Evolutionary conservation across 176 grass and related monocot genomes (phyloP).

Genomic region (Raddia distichophylla): DNA sequence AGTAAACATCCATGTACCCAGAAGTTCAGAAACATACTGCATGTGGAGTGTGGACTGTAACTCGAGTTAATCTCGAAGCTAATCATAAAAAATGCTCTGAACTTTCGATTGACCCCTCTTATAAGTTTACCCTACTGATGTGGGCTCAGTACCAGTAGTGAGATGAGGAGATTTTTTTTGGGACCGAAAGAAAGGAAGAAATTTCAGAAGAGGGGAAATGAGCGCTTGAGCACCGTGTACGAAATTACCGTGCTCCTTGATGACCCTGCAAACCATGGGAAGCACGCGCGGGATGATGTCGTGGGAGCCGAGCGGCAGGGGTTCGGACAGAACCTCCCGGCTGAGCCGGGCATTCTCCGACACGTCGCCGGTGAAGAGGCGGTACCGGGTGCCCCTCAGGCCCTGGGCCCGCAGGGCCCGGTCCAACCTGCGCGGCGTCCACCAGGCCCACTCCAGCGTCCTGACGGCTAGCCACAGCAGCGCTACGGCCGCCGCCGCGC

Average conservation of each 20-base stretch:
- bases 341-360: slow-evolving; percentile 33
- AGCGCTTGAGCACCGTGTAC: no score
- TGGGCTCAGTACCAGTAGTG: no score
- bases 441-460: slow-evolving; percentile 53
- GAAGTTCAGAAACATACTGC: no score
- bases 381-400: slow-evolving; percentile 50
- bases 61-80: no score
- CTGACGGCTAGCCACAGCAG: slow-evolving; percentile 38
- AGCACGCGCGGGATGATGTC: slow-evolving; percentile 42
- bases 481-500: slow-evolving; percentile 18
- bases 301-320: slow-evolving; percentile 51
- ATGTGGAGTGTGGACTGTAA: no score
- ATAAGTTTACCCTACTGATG: no score
- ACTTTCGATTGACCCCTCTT: no score
- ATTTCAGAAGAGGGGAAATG: no score
- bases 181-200: no score
- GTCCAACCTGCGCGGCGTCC: slow-evolving; percentile 56
- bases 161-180: no score
- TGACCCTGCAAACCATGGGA: slow-evolving; percentile 20
- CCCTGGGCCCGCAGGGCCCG: slow-evolving; percentile 44
- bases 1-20: not conserved
- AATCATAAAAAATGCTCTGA: no score
- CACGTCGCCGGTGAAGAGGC: slow-evolving; percentile 51
- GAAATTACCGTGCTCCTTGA: slow-evolving; percentile 39
- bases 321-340: slow-evolving; percentile 39